Percentiles rank a stretch among this genome's conserved stretches.
Evolutionary conservation across 1,139 yeast species (phyloP).

Genomic region (Yamadazyma spencermartinsiae): DNA sequence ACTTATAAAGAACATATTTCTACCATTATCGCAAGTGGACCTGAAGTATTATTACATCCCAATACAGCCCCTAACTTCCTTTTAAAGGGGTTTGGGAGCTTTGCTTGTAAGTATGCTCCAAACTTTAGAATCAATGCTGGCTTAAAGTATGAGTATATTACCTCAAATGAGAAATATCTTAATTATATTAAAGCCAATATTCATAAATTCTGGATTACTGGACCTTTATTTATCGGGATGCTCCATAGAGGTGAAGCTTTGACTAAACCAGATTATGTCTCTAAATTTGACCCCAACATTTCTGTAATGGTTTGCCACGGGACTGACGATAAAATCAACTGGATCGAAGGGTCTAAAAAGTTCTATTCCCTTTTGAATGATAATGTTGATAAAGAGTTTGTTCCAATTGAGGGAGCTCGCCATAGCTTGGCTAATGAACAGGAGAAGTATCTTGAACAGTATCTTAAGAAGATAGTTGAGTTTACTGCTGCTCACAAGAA

Average conservation of each 20-base stretch:
- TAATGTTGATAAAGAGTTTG: conserved; percentile 29
- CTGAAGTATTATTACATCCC: conserved; percentile 63
- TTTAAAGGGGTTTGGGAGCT: conserved; percentile 46
- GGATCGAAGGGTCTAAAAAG: conserved; percentile 50
- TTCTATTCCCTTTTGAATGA: conserved; percentile 42
- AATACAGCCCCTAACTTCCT: conserved; percentile 56
- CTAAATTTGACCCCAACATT: conserved; percentile 42
- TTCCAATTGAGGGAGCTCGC: conserved; percentile 32
- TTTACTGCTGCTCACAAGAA: conserved; percentile 2
- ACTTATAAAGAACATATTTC: conserved; percentile 51
- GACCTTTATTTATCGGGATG: conserved; percentile 58
- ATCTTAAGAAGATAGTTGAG: conserved; percentile 16
- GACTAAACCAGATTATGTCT: conserved; percentile 40
- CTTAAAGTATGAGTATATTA: conserved; percentile 53
- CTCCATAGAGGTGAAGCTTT: conserved; percentile 60
- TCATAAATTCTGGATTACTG: conserved; percentile 42
- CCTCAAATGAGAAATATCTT: conserved; percentile 53
- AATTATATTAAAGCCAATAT: conserved; percentile 43
- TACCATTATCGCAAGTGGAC: conserved; percentile 65
- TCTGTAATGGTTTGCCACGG: conserved; percentile 52
- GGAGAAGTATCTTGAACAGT: conserved; percentile 33
- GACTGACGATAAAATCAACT: conserved; percentile 49
- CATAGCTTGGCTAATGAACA: conserved; percentile 51
- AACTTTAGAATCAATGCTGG: conserved; percentile 56
- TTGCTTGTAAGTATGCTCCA: conserved; percentile 54